Percentiles rank a stretch among this genome's conserved stretches.
Evolutionary conservation across 768 basidiomycete species (phyloP).

Genomic region (Aureoboletus auriporus): DNA sequence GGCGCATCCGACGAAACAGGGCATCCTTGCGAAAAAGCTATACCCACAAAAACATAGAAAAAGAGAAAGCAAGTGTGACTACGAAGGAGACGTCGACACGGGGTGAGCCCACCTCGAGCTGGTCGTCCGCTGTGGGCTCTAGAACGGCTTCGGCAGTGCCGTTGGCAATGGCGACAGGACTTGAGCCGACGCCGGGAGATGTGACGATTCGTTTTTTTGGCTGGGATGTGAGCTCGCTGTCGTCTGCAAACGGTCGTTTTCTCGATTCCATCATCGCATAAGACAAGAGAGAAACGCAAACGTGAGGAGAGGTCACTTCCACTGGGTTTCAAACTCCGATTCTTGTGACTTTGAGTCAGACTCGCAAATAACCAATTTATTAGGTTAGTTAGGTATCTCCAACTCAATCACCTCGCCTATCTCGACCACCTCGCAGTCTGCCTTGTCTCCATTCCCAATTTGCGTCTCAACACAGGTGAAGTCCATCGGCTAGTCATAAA

Average conservation of each 20-base stretch:
- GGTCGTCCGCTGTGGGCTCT: constrained; percentile 50
- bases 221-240: constrained; percentile 39
- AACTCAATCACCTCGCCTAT: constrained; percentile 34
- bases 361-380: not conserved
- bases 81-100: constrained; percentile 16
- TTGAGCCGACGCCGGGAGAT: constrained; percentile 40
- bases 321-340: constrained; percentile 27
- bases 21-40: constrained; percentile 87
- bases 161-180: constrained; percentile 43
- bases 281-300: constrained; percentile 10
- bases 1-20: constrained; percentile 78
- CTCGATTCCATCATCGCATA: constrained; percentile 47
- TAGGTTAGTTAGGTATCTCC: constrained; percentile 31
- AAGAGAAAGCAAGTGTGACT: constrained; percentile 17
- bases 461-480: constrained; percentile 92
- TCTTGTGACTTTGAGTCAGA: too few species aligned
- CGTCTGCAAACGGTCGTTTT: constrained; percentile 55
- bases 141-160: constrained; percentile 26
- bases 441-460: constrained; percentile 68
- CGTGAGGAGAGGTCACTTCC: constrained; percentile 7
- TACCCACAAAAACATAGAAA: constrained; percentile 8
- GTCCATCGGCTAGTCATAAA: constrained; percentile 54
- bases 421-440: constrained; percentile 86
- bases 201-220: constrained; percentile 57
- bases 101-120: constrained; percentile 56